Conservation (phyloP, 768 basidiomycete species). For the Russula olivacea region DNA sequence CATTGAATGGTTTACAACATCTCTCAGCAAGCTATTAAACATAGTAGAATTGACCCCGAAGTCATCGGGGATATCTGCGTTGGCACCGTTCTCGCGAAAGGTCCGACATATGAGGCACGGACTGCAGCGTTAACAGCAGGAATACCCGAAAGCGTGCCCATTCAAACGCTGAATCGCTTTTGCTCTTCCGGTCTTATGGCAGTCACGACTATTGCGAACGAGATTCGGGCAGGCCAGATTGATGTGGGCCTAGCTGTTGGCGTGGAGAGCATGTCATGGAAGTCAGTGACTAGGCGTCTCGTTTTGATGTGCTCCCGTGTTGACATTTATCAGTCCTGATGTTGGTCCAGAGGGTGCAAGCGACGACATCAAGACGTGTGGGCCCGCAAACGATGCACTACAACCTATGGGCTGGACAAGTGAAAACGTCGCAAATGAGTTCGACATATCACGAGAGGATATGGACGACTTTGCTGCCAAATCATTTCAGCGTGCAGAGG, state of each 20-base stretch:
- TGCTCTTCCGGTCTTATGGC: constrained; percentile 88
- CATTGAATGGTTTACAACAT: constrained; percentile 9
- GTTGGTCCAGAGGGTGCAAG: constrained; percentile 54
- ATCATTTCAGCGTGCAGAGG: constrained; percentile 76
- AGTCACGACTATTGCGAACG: constrained; percentile 67
- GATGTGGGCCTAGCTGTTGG: constrained; percentile 76
- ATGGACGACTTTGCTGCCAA: constrained; percentile 70
- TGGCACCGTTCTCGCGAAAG: constrained; percentile 65
- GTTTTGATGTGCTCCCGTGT: constrained; percentile 25
- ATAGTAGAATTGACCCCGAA: constrained; percentile 54
- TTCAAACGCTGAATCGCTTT: constrained; percentile 72
- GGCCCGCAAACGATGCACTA: constrained; percentile 53
- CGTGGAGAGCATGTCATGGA: constrained; percentile 81
- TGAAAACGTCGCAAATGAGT: constrained; percentile 78
- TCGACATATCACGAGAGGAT: constrained; percentile 61
- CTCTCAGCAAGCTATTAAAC: constrained; percentile 50
- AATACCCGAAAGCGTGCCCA: constrained; percentile 68
- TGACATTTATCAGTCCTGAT: constrained; percentile 47
- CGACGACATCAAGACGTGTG: constrained; percentile 51
- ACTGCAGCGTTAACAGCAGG: constrained; percentile 75
- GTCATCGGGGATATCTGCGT: constrained; percentile 74
- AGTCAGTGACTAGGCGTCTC: constrained; percentile 39
- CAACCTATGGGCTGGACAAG: constrained; percentile 88
- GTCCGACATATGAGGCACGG: constrained; percentile 64
- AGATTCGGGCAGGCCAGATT: constrained; percentile 72